phyloP scores from a whole-genome alignment of 2,329 filamentous ascomycete genomes.

The Fusarium camptoceras region DNA sequence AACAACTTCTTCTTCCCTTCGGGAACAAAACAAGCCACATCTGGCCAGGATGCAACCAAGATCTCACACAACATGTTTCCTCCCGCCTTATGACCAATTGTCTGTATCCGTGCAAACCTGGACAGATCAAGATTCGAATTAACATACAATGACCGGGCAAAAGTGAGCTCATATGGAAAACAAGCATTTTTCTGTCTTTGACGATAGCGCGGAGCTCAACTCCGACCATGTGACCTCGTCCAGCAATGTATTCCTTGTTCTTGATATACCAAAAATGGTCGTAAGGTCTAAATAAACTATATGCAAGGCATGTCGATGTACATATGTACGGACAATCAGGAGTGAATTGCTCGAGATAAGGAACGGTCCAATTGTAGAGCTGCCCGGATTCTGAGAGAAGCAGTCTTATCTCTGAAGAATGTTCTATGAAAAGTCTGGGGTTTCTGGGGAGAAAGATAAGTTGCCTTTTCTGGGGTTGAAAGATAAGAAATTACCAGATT shows the following conservation, averaged over 20 bases:
- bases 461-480: slow-evolving; percentile 21
- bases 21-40: background rate
- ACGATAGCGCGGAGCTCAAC: background rate
- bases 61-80: slow-evolving; percentile 8
- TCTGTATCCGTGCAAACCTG: background rate
- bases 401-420: slow-evolving; percentile 30
- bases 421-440: slow-evolving; percentile 30
- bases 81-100: background rate
- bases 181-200: background rate
- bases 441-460: slow-evolving; percentile 34
- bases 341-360: slow-evolving; percentile 27
- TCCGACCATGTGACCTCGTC: slow-evolving; percentile 11
- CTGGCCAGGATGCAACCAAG: background rate
- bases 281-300: slow-evolving; percentile 22
- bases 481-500: slow-evolving; percentile 33
- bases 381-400: slow-evolving; percentile 30
- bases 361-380: slow-evolving; percentile 32
- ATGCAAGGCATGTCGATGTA: slow-evolving; percentile 22
- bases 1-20: background rate
- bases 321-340: slow-evolving; percentile 1
- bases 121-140: background rate
- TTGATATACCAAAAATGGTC: background rate
- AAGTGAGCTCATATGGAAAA: background rate
- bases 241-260: background rate
- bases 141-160: background rate